phyloP scores from a whole-genome alignment of 768 basidiomycete species.

The Pleurotus djamor region DNA sequence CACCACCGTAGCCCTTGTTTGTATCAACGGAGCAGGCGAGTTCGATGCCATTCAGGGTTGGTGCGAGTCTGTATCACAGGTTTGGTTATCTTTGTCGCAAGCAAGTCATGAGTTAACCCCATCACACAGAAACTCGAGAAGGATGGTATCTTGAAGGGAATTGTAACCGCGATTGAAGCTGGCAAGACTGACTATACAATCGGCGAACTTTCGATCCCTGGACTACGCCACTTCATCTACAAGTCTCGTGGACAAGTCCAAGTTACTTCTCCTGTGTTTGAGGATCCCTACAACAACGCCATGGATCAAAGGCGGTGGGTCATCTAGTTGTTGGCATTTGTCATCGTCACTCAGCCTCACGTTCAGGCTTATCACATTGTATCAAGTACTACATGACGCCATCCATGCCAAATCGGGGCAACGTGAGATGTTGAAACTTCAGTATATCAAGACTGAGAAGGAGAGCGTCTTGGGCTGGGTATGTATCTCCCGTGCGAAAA shows the following conservation, averaged over 20 bases:
- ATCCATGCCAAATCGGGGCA: slow-evolving; percentile 91
- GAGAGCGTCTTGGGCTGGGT: slow-evolving; percentile 98
- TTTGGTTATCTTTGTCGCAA: slow-evolving; percentile 19
- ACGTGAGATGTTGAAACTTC: slow-evolving; percentile 75
- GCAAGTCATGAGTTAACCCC: slow-evolving; percentile 3
- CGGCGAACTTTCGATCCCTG: slow-evolving; percentile 82
- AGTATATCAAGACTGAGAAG: slow-evolving; percentile 81
- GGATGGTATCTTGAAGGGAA: slow-evolving; percentile 53
- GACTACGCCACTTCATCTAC: slow-evolving; percentile 92
- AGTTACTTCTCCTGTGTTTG: slow-evolving; percentile 81
- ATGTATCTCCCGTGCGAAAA: slow-evolving; percentile 22
- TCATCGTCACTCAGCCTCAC: background rate
- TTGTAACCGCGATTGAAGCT: slow-evolving; percentile 43
- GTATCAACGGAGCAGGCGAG: slow-evolving; percentile 79
- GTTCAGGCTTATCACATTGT: slow-evolving; percentile 75
- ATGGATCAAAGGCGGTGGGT: slow-evolving; percentile 61
- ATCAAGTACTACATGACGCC: slow-evolving; percentile 84
- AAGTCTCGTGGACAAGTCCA: slow-evolving; percentile 91
- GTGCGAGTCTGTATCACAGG: slow-evolving; percentile 66
- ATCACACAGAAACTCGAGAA: slow-evolving; percentile 54
- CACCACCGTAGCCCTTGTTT: slow-evolving; percentile 64
- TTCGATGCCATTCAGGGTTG: slow-evolving; percentile 82
- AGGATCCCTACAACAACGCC: slow-evolving; percentile 74
- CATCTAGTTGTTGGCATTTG: background rate
- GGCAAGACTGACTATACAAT: slow-evolving; percentile 63